Base-by-base conservation (phyloP, 768 basidiomycete genomes). In the Trametes cubensis region DNA sequence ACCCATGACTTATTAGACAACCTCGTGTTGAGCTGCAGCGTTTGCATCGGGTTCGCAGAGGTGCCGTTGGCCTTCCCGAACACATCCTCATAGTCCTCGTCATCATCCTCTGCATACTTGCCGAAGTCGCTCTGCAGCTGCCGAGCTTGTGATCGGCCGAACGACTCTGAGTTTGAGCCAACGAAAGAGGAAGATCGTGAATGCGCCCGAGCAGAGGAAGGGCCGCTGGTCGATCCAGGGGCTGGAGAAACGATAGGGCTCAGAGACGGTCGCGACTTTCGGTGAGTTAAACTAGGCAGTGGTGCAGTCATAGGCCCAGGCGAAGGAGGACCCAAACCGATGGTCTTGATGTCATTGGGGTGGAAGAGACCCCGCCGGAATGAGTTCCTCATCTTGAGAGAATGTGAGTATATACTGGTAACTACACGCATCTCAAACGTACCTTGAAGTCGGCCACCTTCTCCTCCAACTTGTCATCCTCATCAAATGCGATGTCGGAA, bases 1-100 rank as follows among this genome's bases (percentile, higher is more conserved):
- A 91, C 91, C 93, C 94, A 97, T 13, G 95, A 94, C 76, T 87
- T 89, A 72, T 90, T 94, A 23, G 95, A 94, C 48, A 95, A 74
- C 55, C 90, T 78, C 3, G 93, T 95, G 65, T 88, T 93, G 59
- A 98, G 81, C 71, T 95, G 90, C 47, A 98, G 73, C 0, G 90
- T 89, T 68, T 90, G 86, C 67, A 87, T 80, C 0, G 83, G 86
- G 50, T 86, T 89, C 14, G 81, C 79, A 54, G 78, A 82, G 83
- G 82, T 79, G 25, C 85, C 84, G 63, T 83, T 89, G 20, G 79
- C 81, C 73, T 91, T 92, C 61, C 85, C 94, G 74, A 98, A 96
- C 11, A 98, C 87, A 72, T 97, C 96, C 49, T 96, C 94, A 69
- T 97, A 98, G 71, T 98, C 94, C 69, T 98, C 88, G 4, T 85